A percentile compares a stretch with the other conserved stretches of the same genome.
These are phyloP conservation scores for Hibiscus tridactylites DNA, from an alignment of 345 rosid species.

Conservation along the genomic window DNA sequence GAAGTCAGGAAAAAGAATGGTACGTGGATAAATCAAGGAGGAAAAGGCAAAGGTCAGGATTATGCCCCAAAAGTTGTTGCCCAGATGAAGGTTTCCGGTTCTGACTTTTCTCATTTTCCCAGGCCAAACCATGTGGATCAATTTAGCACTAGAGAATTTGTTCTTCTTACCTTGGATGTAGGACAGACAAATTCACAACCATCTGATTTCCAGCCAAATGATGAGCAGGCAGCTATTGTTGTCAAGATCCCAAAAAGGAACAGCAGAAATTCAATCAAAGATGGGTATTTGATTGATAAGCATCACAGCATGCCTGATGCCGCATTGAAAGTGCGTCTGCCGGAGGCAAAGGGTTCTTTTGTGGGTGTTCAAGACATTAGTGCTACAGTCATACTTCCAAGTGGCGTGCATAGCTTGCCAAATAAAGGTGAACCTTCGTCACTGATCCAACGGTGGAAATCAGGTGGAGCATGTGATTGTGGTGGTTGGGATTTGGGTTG, in stretches of 20 bases:
- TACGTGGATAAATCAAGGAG: conserved; percentile 65
- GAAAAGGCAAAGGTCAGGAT: conserved; percentile 51
- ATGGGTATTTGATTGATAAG: conserved; percentile 24
- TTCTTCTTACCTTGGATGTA: conserved; percentile 52
- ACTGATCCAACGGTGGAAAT: conserved; percentile 76
- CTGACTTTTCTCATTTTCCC: conserved; percentile 20
- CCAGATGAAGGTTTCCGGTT: conserved; percentile 69
- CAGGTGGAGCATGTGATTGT: conserved; percentile 94
- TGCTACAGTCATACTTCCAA: conserved; percentile 76
- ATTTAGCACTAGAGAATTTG: conserved; percentile 50
- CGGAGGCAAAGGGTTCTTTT: conserved; percentile 8
- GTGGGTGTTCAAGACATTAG: conserved; percentile 23
- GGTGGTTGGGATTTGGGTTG: conserved; percentile 99
- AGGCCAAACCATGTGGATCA: conserved; percentile 23
- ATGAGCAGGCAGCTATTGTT: conserved; percentile 88
- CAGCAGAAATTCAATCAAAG: conserved; percentile 16
- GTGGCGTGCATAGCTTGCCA: conserved; percentile 78
- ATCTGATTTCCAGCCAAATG: conserved; percentile 42
- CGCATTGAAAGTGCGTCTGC: conserved; percentile 19
- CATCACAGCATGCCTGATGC: conserved; percentile 3
- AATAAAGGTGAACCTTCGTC: conserved; percentile 85
- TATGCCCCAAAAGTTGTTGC: conserved; percentile 64
- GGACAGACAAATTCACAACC: conserved; percentile 31
- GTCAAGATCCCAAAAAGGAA: conserved; percentile 41
- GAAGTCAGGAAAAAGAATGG: conserved; percentile 71